Percentiles rank a stretch among this genome's conserved stretches.
Conservation (phyloP, 148 eudicot genomes). For the Fagopyrum tataricum region DNA sequence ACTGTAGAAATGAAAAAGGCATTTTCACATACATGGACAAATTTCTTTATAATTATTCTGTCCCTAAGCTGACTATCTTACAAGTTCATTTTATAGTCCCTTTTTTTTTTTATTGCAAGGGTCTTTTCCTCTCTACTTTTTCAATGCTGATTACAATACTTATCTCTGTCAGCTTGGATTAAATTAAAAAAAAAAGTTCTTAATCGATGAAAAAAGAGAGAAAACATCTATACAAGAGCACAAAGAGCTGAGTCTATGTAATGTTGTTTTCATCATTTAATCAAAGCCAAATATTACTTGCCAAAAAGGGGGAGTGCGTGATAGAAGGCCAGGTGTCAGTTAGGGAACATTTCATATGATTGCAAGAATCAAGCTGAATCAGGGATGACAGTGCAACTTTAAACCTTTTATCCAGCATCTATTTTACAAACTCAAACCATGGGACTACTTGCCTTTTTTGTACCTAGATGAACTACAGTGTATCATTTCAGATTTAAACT, state of each 20-base stretch:
- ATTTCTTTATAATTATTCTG: not conserved
- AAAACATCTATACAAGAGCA: not conserved
- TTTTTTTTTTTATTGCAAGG: not conserved
- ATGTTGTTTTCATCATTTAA: not conserved
- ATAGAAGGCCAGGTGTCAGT: not conserved
- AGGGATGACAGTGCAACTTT: not conserved
- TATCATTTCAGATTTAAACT: not conserved
- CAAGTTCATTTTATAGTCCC: not conserved
- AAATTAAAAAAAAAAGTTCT: not conserved
- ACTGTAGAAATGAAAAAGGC: not conserved
- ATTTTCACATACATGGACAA: not conserved
- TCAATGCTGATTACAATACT: not conserved
- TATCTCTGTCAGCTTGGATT: not conserved
- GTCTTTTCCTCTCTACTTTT: not conserved
- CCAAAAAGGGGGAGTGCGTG: not conserved
- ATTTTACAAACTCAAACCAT: slow-evolving; percentile 3
- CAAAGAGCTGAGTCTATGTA: not conserved
- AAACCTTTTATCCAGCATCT: not conserved
- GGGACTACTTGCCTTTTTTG: not conserved
- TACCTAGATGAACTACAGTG: not conserved
- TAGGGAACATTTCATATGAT: not conserved
- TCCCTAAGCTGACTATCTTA: not conserved
- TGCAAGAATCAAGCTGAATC: not conserved
- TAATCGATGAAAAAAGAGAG: not conserved
- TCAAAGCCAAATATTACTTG: not conserved